Percentiles rank a stretch among this genome's conserved stretches.
These are phyloP conservation scores for Phalaenopsis aphrodite DNA, from an alignment of 106 monocot genomes.

Conservation along the genomic window DNA sequence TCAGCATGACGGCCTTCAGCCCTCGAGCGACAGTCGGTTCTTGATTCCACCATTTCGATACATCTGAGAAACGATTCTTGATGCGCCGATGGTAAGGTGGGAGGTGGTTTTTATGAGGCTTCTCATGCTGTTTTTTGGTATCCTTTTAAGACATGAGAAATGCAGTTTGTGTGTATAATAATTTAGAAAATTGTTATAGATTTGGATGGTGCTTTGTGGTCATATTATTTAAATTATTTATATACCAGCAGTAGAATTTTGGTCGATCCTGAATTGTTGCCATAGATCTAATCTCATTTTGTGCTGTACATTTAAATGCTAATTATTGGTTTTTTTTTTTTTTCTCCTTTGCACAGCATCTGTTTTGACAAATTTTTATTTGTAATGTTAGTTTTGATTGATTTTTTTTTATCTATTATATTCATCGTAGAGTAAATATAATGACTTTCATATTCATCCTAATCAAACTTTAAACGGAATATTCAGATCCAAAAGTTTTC, in stretches of 20 bases:
- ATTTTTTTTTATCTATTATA: too few species aligned
- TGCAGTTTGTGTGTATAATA: not conserved
- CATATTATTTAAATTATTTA: not conserved
- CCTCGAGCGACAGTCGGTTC: not conserved
- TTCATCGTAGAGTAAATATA: too few species aligned
- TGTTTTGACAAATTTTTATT: too few species aligned
- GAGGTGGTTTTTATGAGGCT: not conserved
- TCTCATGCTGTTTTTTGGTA: not conserved
- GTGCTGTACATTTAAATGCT: not conserved
- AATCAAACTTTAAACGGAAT: too few species aligned
- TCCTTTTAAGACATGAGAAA: not conserved
- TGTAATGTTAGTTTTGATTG: too few species aligned
- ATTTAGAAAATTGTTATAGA: constrained; percentile 1
- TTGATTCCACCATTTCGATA: not conserved
- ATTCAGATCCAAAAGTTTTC: too few species aligned
- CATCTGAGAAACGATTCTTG: not conserved
- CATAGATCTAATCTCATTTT: not conserved
- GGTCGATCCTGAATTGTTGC: not conserved
- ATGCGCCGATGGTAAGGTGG: too few species aligned
- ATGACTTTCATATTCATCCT: too few species aligned
- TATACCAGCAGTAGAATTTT: not conserved
- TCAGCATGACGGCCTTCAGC: constrained; percentile 9
- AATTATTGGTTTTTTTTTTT: not conserved
- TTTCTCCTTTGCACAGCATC: too few species aligned
- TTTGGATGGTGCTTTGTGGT: not conserved